These are phyloP conservation scores for Pseudopyricularia javanii DNA, from an alignment of 2,329 filamentous ascomycete species.

Conservation along the genomic window DNA sequence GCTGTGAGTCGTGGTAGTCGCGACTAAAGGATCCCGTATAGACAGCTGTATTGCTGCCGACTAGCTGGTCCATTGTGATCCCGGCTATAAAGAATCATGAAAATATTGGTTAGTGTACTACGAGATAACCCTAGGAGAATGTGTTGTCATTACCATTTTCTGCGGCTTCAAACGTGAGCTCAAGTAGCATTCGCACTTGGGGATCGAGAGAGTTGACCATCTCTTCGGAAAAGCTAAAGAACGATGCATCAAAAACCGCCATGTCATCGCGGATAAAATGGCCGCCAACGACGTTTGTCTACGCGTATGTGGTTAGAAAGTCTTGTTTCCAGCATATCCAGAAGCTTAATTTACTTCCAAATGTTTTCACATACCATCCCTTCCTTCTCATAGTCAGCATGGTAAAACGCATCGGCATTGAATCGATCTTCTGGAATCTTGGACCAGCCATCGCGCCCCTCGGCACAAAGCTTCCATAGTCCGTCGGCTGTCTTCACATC, in stretches of 20 bases:
- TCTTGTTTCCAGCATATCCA: too few species aligned
- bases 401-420: constrained; percentile 16
- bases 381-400: constrained; percentile 13
- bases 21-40: constrained; percentile 27
- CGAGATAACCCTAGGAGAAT: too few species aligned
- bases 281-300: background rate
- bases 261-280: background rate
- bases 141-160: background rate
- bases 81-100: background rate
- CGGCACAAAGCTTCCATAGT: constrained; percentile 16
- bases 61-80: constrained; percentile 16
- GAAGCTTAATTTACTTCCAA: background rate
- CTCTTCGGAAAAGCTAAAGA: background rate
- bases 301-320: too few species aligned
- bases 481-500: constrained; percentile 14
- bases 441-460: constrained; percentile 12
- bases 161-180: background rate
- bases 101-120: background rate
- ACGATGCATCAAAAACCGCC: background rate
- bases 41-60: constrained; percentile 33
- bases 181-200: background rate
- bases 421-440: constrained; percentile 18
- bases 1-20: constrained; percentile 11
- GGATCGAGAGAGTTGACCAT: background rate
- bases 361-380: background rate